A percentile compares a stretch with the other conserved stretches of the same genome.
These are phyloP conservation scores for Tylopilus rubrobrunneus DNA, from an alignment of 768 basidiomycete species.

Conservation along the genomic window DNA sequence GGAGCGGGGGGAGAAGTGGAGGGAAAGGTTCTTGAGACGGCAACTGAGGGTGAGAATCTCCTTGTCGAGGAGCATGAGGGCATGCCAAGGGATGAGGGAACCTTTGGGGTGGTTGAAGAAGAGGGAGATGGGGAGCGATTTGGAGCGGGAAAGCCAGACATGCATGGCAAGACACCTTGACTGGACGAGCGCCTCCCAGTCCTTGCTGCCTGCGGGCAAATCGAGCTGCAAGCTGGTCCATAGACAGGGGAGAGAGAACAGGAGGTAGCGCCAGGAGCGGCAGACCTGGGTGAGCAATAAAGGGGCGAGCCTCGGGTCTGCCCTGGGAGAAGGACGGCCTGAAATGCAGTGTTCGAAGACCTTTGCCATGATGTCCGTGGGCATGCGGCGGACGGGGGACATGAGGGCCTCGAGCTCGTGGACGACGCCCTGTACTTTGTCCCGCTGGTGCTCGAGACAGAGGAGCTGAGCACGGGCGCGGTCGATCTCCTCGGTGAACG, in stretches of 20 bases:
- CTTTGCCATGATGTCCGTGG: constrained; percentile 27
- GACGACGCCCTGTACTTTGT: constrained; percentile 10
- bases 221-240: constrained; percentile 25
- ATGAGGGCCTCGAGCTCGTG: constrained; percentile 25
- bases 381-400: constrained; percentile 31
- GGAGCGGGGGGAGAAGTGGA: constrained; percentile 23
- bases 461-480: constrained; percentile 20
- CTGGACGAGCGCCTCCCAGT: constrained; percentile 27
- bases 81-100: constrained; percentile 20
- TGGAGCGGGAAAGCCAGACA: constrained; percentile 29
- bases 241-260: constrained; percentile 26
- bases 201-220: constrained; percentile 14
- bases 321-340: constrained; percentile 7
- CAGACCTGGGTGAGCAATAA: constrained; percentile 29
- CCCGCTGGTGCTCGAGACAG: constrained; percentile 16
- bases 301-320: constrained; percentile 16
- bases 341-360: constrained; percentile 23
- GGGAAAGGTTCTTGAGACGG: constrained; percentile 17
- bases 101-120: constrained; percentile 21
- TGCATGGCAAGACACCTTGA: constrained; percentile 27
- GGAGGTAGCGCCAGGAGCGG: constrained; percentile 29
- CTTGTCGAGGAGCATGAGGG: constrained; percentile 29
- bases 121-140: constrained; percentile 27
- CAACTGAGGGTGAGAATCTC: constrained; percentile 25
- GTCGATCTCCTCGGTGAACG: constrained; percentile 18